Conservation (phyloP, 2,329 filamentous ascomycete genomes). For the Delphinella strobiligena region DNA sequence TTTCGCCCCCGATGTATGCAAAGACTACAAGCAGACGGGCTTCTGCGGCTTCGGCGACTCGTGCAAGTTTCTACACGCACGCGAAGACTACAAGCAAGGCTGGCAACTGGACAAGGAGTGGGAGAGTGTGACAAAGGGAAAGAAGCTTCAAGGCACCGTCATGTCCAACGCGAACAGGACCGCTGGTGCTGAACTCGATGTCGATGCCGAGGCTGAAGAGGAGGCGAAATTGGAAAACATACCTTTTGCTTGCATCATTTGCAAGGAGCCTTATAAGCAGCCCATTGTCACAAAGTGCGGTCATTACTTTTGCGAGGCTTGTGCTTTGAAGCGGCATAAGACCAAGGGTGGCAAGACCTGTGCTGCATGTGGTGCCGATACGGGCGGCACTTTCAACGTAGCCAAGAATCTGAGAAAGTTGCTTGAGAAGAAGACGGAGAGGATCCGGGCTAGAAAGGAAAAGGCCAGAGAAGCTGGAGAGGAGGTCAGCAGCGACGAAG, state of each 20-base stretch:
- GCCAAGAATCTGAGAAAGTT: conserved; percentile 75
- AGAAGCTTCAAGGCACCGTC: conserved; percentile 37
- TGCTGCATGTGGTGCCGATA: conserved; percentile 73
- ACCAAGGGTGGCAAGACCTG: conserved; percentile 70
- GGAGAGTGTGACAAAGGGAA: conserved; percentile 63
- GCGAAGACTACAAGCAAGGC: conserved; percentile 75
- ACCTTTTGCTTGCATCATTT: conserved; percentile 82
- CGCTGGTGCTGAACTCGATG: conserved; percentile 25
- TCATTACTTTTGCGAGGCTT: conserved; percentile 91
- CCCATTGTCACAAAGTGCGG: conserved; percentile 83
- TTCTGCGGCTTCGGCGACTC: conserved; percentile 63
- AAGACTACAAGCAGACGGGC: conserved; percentile 69
- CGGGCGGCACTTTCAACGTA: conserved; percentile 78
- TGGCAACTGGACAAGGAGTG: conserved; percentile 95
- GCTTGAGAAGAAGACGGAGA: conserved; percentile 58
- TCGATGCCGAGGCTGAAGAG: conserved; percentile 46
- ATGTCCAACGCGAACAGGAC: conserved; percentile 48
- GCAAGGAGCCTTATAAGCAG: conserved; percentile 62
- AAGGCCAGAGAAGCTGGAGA: conserved; percentile 10
- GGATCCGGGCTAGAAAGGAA: conserved; percentile 18
- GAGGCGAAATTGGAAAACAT: conserved; percentile 68
- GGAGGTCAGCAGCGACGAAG: conserved; percentile 11
- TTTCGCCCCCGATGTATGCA: conserved; percentile 86
- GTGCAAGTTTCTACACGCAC: conserved; percentile 69
- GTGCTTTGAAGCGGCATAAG: conserved; percentile 74